Base-by-base conservation (phyloP, 2,329 filamentous ascomycete species). In the Lachnellula suecica region DNA sequence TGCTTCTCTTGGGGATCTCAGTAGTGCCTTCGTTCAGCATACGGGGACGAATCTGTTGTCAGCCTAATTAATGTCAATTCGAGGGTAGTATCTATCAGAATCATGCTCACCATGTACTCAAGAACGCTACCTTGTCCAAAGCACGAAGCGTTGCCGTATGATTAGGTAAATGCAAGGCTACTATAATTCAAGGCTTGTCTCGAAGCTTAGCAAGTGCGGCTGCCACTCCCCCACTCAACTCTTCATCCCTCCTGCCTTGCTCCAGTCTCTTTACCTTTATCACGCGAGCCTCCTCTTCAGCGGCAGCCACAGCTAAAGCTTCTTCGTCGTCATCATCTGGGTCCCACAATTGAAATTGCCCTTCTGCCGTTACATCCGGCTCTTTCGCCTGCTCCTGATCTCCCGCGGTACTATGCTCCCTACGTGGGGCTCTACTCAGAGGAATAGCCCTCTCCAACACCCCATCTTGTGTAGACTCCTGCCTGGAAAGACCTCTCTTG, bases 201-300 rank as follows among this genome's bases (percentile, higher is more conserved):
- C 63, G 56, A 22, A 87, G 67, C 58, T 72, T 83, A 7, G 82
- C 82, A 54, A 87, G 64, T 15, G 84, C 84, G 27, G 80, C 81
- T 42, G 83, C 81, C 43, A 87, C 70, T 2, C 84, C 82, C 42
- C 76, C 81, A 54, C 76, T 76, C 4, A 87, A 68, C 27, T 75
- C 68, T 4, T 79, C 73, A 31, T 71, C 69, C 54, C 66, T 69
- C 37, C 58, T 59, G 19, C 61, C 49, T 20, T 24, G 40, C 22
- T 64, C 60, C 35, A 42, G 60, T 51, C 49, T 65, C 27, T 56
- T 61, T 44, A 59, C 56, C 55, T 47, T 66, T 52, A 25, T 71
- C 65, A 20, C 29, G 34, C 58, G 60, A 65, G 71, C 59, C 66
- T 73, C 63, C 70, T 75, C 13, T 57, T 76, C 74, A 29, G 77